Percentiles rank a stretch among this genome's conserved stretches.
Evolutionary conservation across 2,329 filamentous ascomycete species (phyloP).

Genomic region (Ophiostoma fasciatum): DNA sequence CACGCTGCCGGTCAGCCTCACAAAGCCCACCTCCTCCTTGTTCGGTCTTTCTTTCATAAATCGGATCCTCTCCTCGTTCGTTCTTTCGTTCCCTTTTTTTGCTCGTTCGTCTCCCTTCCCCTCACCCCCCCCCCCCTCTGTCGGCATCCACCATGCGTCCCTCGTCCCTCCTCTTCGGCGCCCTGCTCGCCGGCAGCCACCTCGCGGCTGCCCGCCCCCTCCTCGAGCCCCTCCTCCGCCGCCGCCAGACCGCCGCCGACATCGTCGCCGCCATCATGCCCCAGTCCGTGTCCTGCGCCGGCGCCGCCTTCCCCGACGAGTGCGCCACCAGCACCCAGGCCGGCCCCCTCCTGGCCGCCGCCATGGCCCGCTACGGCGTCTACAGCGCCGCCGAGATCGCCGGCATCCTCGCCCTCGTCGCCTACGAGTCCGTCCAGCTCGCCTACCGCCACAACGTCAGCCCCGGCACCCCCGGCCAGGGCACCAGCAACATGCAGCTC

Average conservation of each 20-base stretch:
- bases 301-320: constrained; percentile 33
- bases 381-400: constrained; percentile 45
- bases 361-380: constrained; percentile 44
- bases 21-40: no score
- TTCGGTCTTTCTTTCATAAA: neutral
- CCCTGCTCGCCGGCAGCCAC: no score
- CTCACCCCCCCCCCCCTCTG: no score
- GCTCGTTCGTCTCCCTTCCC: neutral
- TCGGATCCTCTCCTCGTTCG: neutral
- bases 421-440: constrained; percentile 56
- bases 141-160: neutral
- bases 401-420: constrained; percentile 54
- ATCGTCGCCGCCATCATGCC: constrained; percentile 43
- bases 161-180: neutral
- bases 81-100: neutral
- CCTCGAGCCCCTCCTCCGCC: neutral
- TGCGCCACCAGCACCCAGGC: constrained; percentile 53
- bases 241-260: constrained; percentile 15
- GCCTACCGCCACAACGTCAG: constrained; percentile 50
- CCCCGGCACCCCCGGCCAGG: constrained; percentile 50
- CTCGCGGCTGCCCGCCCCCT: neutral
- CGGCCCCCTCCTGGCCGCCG: constrained; percentile 37
- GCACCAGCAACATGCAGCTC: constrained; percentile 45
- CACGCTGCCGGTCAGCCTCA: no score
- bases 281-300: constrained; percentile 34